phyloP scores from a whole-genome alignment of 2,329 filamentous ascomycete genomes.

The Neobulgaria alba region DNA sequence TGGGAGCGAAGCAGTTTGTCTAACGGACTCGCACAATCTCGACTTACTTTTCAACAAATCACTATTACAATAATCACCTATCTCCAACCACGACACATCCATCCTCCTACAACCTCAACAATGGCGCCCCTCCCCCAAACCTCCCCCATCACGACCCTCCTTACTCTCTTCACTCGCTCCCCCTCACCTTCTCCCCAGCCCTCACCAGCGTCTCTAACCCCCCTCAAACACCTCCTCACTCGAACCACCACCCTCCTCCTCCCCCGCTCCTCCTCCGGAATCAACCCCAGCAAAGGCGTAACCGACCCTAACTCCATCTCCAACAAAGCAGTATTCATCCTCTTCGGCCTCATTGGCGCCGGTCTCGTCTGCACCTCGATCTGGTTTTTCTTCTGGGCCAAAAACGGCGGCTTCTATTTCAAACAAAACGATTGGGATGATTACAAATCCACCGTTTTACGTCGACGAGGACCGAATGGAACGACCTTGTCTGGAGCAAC shows the following conservation, averaged over 20 bases:
- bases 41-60: conserved; percentile 3
- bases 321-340: conserved; percentile 67
- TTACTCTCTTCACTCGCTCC: conserved; percentile 17
- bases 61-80: not conserved
- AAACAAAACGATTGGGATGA: conserved; percentile 88
- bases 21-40: conserved; percentile 2
- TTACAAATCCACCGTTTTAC: conserved; percentile 90
- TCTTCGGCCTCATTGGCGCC: conserved; percentile 40
- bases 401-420: conserved; percentile 90
- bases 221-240: conserved; percentile 8
- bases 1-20: not conserved
- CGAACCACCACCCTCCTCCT: conserved; percentile 3
- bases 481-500: conserved; percentile 78
- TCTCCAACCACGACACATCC: not conserved
- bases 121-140: conserved; percentile 25
- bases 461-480: conserved; percentile 82
- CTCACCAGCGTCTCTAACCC: conserved; percentile 9
- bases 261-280: not conserved
- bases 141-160: conserved; percentile 13
- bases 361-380: conserved; percentile 48
- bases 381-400: conserved; percentile 99
- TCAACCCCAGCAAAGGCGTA: conserved; percentile 38
- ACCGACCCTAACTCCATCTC: conserved; percentile 42
- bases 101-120: too few relatives aligned
- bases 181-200: conserved; percentile 6